Percentiles rank a stretch among this genome's conserved stretches.
Conservation (phyloP, 2,329 filamentous ascomycete species). For the Trichoderma endophyticum region DNA sequence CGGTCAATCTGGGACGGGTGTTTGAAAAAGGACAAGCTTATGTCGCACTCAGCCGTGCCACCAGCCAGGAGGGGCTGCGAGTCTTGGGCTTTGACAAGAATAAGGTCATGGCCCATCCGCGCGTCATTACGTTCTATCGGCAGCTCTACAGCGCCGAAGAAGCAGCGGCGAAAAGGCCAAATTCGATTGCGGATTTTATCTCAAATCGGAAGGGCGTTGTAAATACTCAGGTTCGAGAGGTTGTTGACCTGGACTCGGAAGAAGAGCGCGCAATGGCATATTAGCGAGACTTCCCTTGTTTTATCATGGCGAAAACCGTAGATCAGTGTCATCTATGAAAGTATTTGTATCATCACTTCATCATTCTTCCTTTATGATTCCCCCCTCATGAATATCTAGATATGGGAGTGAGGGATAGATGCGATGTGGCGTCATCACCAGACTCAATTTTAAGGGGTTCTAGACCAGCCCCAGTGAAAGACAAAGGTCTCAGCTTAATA, state of each 20-base stretch:
- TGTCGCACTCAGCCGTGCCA: slow-evolving; percentile 90
- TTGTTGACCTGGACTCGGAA: slow-evolving; percentile 46
- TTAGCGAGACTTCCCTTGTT: slow-evolving; percentile 37
- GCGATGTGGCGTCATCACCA: background rate
- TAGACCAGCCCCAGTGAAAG: background rate
- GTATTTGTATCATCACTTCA: slow-evolving; percentile 3
- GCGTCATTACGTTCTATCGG: slow-evolving; percentile 80
- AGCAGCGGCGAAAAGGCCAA: slow-evolving; percentile 33
- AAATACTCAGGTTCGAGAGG: slow-evolving; percentile 6
- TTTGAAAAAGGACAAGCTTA: slow-evolving; percentile 99
- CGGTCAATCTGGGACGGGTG: slow-evolving; percentile 85
- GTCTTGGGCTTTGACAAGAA: slow-evolving; percentile 82
- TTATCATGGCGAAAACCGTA: slow-evolving; percentile 26
- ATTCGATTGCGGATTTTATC: slow-evolving; percentile 41
- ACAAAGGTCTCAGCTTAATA: background rate
- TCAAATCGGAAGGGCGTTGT: slow-evolving; percentile 32
- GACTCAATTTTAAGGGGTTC: background rate
- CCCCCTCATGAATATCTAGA: slow-evolving; percentile 5
- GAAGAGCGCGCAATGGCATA: slow-evolving; percentile 45
- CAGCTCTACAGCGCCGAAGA: slow-evolving; percentile 73
- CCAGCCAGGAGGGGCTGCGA: slow-evolving; percentile 79
- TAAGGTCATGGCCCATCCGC: slow-evolving; percentile 92
- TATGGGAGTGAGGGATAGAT: background rate
- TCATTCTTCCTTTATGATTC: slow-evolving; percentile 2
- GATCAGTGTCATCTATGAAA: background rate